Base-by-base conservation (phyloP, 257 asterid genomes). In the Parsonsia alboflavescens region DNA sequence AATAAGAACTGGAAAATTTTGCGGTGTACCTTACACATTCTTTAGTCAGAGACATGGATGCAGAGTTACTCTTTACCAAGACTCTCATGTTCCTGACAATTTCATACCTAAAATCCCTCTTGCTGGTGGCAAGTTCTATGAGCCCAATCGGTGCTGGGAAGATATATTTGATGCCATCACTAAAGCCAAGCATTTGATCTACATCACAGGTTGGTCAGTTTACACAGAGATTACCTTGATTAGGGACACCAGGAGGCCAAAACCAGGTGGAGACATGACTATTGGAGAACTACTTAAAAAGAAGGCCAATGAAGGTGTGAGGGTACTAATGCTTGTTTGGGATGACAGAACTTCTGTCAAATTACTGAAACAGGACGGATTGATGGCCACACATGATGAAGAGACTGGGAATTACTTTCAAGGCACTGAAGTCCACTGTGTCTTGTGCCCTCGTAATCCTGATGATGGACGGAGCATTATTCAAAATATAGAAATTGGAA, bases 121-220 rank as follows among this genome's bases (percentile, higher is more conserved):
- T 4, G 66, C 85, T 1, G 96, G 93, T 3, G 96, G 96, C 0
- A 78, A 64, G 42, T 71, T 54, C 46, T 90, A 90, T 70, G 80
- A 87, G 84, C 91, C 93, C 0, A 86, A 86, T 68, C 84, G 93
- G 0, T 90, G 93, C 53, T 90, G 96, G 96, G 93, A 88, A 63
- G 93, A 88, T 46, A 78, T 90, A 10, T 90, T 90, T 44, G 91
- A 88, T 1, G 88, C 89, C 1, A 86, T 90, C 11, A 57, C 64
- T 10, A 82, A 85, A 0, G 90, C 96, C 4, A 80, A 84, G 67
- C 93, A 90, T 68, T 39, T 90, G 73, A 80, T 90, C 36, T 90
- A 90, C 79, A 85, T 90, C 39, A 76, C 96, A 0, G 96, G 96
- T 5, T 90, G 96, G 96, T 90, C 96, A 0, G 92, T 90, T 3